Evolutionary conservation across 768 basidiomycete species (phyloP).

Genomic region (Boletus rex-veris): DNA sequence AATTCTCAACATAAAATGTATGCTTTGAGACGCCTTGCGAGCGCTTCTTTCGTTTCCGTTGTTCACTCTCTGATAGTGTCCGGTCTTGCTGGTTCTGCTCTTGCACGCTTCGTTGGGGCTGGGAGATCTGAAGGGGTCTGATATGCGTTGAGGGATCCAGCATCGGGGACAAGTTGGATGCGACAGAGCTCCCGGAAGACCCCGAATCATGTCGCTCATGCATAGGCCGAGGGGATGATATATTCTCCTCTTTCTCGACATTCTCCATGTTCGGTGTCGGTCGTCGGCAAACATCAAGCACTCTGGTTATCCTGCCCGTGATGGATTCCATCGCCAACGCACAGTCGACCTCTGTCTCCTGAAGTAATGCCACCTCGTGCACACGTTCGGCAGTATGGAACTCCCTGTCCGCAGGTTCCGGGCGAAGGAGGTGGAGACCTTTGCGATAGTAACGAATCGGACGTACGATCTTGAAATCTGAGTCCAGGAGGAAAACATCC

Average conservation of each 20-base stretch:
- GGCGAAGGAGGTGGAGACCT: slow-evolving; percentile 66
- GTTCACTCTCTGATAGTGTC: slow-evolving; percentile 31
- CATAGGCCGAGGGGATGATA: not conserved
- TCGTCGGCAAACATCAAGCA: slow-evolving; percentile 37
- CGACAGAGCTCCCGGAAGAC: slow-evolving; percentile 36
- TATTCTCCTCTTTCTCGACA: slow-evolving; percentile 6
- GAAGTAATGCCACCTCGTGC: slow-evolving; percentile 17
- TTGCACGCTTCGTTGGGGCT: slow-evolving; percentile 17
- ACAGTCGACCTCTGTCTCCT: slow-evolving; percentile 32
- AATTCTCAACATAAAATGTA: slow-evolving; percentile 91
- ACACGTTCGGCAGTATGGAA: slow-evolving; percentile 18
- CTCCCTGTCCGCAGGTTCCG: slow-evolving; percentile 28
- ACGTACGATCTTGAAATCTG: slow-evolving; percentile 85
- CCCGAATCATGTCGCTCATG: slow-evolving; percentile 14
- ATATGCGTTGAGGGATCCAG: slow-evolving; percentile 79
- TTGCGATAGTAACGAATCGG: slow-evolving; percentile 87
- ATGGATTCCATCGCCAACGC: slow-evolving; percentile 48
- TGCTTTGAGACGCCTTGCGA: slow-evolving; percentile 78
- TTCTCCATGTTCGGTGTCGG: slow-evolving; percentile 11
- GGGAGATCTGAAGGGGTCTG: slow-evolving; percentile 44
- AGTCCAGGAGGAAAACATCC: slow-evolving; percentile 92
- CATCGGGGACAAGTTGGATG: slow-evolving; percentile 48
- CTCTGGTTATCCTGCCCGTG: slow-evolving; percentile 42
- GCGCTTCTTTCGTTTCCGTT: slow-evolving; percentile 46
- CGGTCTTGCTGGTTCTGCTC: slow-evolving; percentile 15